Base-by-base conservation (phyloP, 805 yeast species). In the Diddensiella caesifluorescens region DNA sequence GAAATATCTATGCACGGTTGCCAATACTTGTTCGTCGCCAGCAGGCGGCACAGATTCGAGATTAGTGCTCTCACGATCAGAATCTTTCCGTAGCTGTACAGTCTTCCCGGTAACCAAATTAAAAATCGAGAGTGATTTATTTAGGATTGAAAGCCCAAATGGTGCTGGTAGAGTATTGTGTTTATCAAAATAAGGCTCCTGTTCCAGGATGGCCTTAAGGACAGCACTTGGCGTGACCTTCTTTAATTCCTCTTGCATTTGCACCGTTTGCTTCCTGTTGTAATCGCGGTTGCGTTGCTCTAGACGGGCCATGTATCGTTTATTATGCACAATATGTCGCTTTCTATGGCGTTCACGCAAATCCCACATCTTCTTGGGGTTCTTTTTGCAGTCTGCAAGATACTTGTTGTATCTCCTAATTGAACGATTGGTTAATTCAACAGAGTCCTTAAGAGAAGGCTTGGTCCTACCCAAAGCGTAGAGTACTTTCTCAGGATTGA, bases 391-490 rank as follows among this genome's bases (percentile, higher is more conserved):
- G 26, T 68, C 62, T 19, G 71, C 69, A 4, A 89, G 81, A 62
- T 75, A 83, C 46, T 71, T 67, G 64, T 87, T 87, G 92, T 89
- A 90, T 48, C 74, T 72, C 21, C 71, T 66, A 37, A 85, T 77
- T 61, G 88, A 95, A 18, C 68, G 68, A 55, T 75, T 77, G 59
- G 87, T 95, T 32, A 80, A 70, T 50, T 75, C 75, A 41, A 83
- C 67, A 6, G 95, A 75, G 55, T 79, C 71, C 50, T 72, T 73
- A 34, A 83, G 61, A 44, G 83, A 71, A 39, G 97, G 97, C 64
- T 89, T 90, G 46, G 71, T 68, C 38, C 84, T 77, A 48, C 97
- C 97, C 62, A 89, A 65, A 2, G 96, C 96, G 45, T 71, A 72
- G 42, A 90, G 68, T 6, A 88, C 97, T 54, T 81, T 80, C 47